Evolutionary conservation across 2,329 filamentous ascomycete genomes (phyloP).

Genomic region (Capronia epimyces): DNA sequence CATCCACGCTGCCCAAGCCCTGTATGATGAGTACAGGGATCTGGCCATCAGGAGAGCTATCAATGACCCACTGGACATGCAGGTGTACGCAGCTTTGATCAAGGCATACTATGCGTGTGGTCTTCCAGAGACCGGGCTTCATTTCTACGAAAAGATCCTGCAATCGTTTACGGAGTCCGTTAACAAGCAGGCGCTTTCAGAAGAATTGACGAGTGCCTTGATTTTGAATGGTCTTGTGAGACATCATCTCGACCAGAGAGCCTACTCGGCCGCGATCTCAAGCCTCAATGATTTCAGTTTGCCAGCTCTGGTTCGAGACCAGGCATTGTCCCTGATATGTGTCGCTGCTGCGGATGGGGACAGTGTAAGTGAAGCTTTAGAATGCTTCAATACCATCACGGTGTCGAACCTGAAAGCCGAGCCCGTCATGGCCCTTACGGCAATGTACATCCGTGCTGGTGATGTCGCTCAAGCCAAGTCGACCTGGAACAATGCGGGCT

Average conservation of each 20-base stretch:
- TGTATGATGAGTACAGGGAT: constrained; percentile 89
- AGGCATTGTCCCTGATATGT: constrained; percentile 67
- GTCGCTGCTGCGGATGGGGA: constrained; percentile 74
- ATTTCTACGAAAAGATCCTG: constrained; percentile 78
- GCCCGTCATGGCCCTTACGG: constrained; percentile 71
- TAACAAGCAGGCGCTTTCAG: constrained; percentile 51
- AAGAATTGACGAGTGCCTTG: constrained; percentile 65
- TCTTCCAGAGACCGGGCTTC: constrained; percentile 72
- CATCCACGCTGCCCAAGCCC: constrained; percentile 80
- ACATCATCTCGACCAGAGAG: constrained; percentile 56
- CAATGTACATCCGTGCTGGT: constrained; percentile 76
- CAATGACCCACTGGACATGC: constrained; percentile 69
- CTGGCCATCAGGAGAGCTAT: constrained; percentile 63
- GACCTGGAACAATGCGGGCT: constrained; percentile 71
- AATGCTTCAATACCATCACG: constrained; percentile 59
- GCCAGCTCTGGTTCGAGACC: constrained; percentile 55
- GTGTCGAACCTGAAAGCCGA: constrained; percentile 46
- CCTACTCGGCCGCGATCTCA: constrained; percentile 18
- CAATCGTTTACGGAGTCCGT: constrained; percentile 46
- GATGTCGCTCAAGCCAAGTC: constrained; percentile 70
- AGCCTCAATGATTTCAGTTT: constrained; percentile 29
- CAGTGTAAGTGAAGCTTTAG: constrained; percentile 61
- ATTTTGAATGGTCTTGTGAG: constrained; percentile 72
- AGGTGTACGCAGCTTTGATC: constrained; percentile 87
- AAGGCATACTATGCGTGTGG: constrained; percentile 80